These are phyloP conservation scores for Phaeophleospora eucalypticola DNA, from an alignment of 2,329 filamentous ascomycete species.

Conservation along the genomic window DNA sequence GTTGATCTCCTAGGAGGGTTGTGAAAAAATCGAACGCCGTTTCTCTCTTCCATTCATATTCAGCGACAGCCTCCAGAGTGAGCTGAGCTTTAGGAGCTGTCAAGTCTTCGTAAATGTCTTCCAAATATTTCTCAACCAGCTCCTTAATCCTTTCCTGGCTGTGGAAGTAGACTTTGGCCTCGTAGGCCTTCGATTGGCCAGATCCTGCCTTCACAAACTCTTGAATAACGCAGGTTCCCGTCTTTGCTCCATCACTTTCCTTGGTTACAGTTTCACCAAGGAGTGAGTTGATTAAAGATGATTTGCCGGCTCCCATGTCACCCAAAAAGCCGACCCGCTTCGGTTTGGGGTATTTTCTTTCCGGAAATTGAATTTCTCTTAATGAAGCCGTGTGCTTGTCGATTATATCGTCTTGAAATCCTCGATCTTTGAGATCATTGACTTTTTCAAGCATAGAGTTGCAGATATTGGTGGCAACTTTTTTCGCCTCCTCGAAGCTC, in stretches of 20 bases:
- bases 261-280: not conserved
- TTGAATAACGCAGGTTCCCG: not conserved
- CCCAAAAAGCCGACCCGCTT: not conserved
- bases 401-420: not conserved
- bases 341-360: not conserved
- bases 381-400: not conserved
- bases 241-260: not conserved
- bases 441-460: not conserved
- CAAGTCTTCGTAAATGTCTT: not conserved
- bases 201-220: not conserved
- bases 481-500: not conserved
- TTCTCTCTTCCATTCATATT: not conserved
- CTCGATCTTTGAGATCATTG: not conserved
- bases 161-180: not conserved
- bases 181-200: not conserved
- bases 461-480: not conserved
- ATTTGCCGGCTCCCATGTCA: not conserved
- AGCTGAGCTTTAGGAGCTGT: not conserved
- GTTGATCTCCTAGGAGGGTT: conserved; percentile 7
- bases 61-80: conserved; percentile 1
- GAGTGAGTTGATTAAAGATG: not conserved
- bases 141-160: not conserved
- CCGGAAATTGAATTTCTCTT: not conserved
- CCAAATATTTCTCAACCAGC: not conserved
- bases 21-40: conserved; percentile 10